Conservation (phyloP, 306 rosid genomes). For the Ochetophila trinervis region DNA sequence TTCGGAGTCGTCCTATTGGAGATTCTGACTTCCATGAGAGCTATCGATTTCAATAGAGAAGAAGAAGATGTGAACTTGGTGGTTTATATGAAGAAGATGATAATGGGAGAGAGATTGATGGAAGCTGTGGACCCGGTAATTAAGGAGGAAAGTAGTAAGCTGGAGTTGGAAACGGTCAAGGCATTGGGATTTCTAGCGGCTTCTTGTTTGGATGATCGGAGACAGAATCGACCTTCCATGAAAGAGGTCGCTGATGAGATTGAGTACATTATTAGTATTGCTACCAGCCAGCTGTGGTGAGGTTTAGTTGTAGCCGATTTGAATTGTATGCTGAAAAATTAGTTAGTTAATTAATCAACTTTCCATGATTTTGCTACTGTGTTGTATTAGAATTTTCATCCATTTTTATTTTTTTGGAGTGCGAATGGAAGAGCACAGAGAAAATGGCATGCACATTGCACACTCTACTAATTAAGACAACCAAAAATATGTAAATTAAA, state of each 20-base stretch:
- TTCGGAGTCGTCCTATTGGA: constrained; percentile 57
- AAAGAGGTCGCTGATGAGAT: constrained; percentile 56
- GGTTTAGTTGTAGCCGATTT: too few relatives aligned
- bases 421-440: too few relatives aligned
- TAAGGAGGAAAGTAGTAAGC: constrained; percentile 34
- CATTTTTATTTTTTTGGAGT: too few relatives aligned
- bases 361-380: too few relatives aligned
- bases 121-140: constrained; percentile 45
- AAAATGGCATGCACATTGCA: too few relatives aligned
- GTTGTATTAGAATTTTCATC: too few relatives aligned
- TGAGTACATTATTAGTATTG: constrained; percentile 34
- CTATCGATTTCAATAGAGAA: constrained; percentile 51
- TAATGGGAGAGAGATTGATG: constrained; percentile 36
- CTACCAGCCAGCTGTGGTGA: constrained; percentile 8
- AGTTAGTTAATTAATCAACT: too few relatives aligned
- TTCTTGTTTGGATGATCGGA: constrained; percentile 47
- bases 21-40: constrained; percentile 45
- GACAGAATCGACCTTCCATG: constrained; percentile 59
- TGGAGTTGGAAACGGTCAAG: constrained; percentile 47
- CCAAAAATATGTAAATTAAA: too few relatives aligned
- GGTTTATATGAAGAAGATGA: constrained; percentile 40
- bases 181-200: constrained; percentile 44
- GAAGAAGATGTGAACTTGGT: constrained; percentile 59
- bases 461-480: too few relatives aligned
- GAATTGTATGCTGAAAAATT: too few relatives aligned